A percentile compares a stretch with the other conserved stretches of the same genome.
These are phyloP conservation scores for Trypanosoma congolense DNA, from an alignment of 208 protist species.

Conservation along the genomic window DNA sequence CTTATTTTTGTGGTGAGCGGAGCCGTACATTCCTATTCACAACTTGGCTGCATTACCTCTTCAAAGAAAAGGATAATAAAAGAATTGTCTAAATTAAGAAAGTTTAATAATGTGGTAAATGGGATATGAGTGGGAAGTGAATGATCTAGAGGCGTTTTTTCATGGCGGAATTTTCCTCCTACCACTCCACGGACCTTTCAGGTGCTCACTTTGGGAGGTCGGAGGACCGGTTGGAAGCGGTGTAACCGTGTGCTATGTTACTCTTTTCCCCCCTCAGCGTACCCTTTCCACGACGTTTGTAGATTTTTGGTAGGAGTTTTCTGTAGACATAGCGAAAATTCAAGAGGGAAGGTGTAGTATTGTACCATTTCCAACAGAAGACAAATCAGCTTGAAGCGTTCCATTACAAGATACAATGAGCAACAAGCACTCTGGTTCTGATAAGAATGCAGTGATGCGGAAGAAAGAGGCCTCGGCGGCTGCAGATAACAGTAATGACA, in stretches of 20 bases:
- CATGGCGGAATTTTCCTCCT: too few relatives aligned
- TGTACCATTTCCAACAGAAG: background rate
- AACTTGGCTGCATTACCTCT: too few relatives aligned
- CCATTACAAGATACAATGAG: conserved; percentile 9
- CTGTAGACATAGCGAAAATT: background rate
- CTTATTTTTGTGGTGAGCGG: background rate
- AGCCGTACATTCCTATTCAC: background rate
- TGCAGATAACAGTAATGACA: conserved; percentile 14
- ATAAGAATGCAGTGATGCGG: conserved; percentile 19
- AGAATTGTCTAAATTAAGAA: too few relatives aligned
- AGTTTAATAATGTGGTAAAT: too few relatives aligned
- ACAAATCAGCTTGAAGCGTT: background rate
- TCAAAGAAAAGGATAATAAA: too few relatives aligned
- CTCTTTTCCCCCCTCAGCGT: background rate
- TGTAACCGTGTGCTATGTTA: background rate
- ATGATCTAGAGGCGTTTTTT: too few relatives aligned
- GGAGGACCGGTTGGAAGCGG: background rate
- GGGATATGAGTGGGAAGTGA: too few relatives aligned
- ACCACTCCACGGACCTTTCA: too few relatives aligned
- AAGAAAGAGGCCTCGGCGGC: conserved; percentile 11
- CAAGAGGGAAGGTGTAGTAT: conserved; percentile 5
- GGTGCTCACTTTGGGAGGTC: background rate
- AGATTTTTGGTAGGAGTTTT: background rate
- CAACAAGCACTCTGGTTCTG: conserved; percentile 65
- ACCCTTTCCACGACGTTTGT: conserved; percentile 2